These are phyloP conservation scores for Chlorella sp. DNA, from an alignment of 139 green algal genomes.

Conservation along the genomic window DNA sequence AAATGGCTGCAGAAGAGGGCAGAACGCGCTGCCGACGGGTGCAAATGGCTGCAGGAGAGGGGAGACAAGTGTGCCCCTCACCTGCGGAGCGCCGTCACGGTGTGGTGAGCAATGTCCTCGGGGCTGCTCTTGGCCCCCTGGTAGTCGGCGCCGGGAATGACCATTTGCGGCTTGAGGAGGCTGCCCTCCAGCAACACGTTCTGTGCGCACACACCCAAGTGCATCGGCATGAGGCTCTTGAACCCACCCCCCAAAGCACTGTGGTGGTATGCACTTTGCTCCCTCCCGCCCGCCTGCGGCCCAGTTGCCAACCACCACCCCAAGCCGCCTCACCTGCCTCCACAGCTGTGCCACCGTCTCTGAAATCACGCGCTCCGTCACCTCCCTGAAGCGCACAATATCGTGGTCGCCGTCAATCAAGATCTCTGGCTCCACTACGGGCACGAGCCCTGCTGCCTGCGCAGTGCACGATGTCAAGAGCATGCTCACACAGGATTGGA, in stretches of 20 bases:
- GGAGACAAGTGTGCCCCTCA: conserved; percentile 7
- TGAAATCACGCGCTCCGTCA: conserved; percentile 24
- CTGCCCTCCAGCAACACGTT: conserved; percentile 65
- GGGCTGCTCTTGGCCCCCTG: conserved; percentile 12
- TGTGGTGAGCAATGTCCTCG: conserved; percentile 63
- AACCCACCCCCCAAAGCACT: no score
- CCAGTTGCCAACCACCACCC: no score
- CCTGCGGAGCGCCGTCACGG: conserved; percentile 63
- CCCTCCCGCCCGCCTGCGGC: no score
- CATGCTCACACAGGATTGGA: no score
- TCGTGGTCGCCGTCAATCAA: conserved; percentile 86
- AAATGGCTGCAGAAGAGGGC: no score
- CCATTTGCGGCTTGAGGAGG: conserved; percentile 94
- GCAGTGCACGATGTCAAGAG: no score
- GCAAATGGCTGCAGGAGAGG: no score
- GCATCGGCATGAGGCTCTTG: no score
- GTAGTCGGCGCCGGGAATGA: conserved; percentile 47
- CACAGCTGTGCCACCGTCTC: conserved; percentile 29
- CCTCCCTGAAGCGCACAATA: conserved; percentile 20
- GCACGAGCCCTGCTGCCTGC: conserved; percentile 72
- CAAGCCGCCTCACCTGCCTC: conserved; percentile 5
- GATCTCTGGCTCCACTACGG: conserved; percentile 96
- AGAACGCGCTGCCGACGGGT: no score
- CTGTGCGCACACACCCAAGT: no score
- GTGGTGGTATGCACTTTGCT: no score